Percentiles rank a stretch among this genome's conserved stretches.
Evolutionary conservation across 495 filamentous ascomycete species (phyloP).

Genomic region (Penicillium ucsense): DNA sequence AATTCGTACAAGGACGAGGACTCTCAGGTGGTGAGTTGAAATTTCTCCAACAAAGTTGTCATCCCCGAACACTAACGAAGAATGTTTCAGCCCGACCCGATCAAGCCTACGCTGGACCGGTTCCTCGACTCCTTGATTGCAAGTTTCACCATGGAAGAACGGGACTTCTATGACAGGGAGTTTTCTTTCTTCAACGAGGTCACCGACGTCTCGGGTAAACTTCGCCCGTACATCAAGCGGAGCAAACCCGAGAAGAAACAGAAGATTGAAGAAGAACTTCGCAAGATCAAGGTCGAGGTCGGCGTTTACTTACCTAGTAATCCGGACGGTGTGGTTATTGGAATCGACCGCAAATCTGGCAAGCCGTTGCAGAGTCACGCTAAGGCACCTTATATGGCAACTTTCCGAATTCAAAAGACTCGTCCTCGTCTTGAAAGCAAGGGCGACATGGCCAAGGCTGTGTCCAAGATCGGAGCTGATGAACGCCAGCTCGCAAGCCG

Average conservation of each 20-base stretch:
- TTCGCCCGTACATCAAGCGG: slow-evolving; percentile 84
- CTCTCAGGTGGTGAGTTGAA: slow-evolving; percentile 60
- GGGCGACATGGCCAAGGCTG: slow-evolving; percentile 4
- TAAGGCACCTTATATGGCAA: slow-evolving; percentile 98
- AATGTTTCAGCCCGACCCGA: slow-evolving; percentile 62
- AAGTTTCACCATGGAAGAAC: slow-evolving; percentile 71
- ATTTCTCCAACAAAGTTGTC: neutral
- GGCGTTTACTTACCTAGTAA: slow-evolving; percentile 97
- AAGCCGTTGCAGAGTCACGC: slow-evolving; percentile 96
- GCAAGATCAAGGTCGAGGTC: slow-evolving; percentile 92
- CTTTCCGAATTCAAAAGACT: slow-evolving; percentile 87
- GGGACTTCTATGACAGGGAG: slow-evolving; percentile 84
- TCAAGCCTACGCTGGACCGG: slow-evolving; percentile 87
- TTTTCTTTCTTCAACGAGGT: slow-evolving; percentile 98
- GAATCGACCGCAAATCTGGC: slow-evolving; percentile 94
- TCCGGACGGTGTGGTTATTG: slow-evolving; percentile 91
- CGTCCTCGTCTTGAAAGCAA: slow-evolving; percentile 30
- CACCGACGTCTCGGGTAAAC: slow-evolving; percentile 87
- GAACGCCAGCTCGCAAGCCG: slow-evolving; percentile 44
- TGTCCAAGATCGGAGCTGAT: slow-evolving; percentile 24
- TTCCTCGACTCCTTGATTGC: slow-evolving; percentile 75
- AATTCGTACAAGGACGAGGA: slow-evolving; percentile 98
- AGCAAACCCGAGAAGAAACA: slow-evolving; percentile 96
- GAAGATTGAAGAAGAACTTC: slow-evolving; percentile 97
- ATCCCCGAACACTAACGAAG: slow-evolving; percentile 26